Conservation (phyloP, 139 green algal species). For the Bryopsis sp. region DNA sequence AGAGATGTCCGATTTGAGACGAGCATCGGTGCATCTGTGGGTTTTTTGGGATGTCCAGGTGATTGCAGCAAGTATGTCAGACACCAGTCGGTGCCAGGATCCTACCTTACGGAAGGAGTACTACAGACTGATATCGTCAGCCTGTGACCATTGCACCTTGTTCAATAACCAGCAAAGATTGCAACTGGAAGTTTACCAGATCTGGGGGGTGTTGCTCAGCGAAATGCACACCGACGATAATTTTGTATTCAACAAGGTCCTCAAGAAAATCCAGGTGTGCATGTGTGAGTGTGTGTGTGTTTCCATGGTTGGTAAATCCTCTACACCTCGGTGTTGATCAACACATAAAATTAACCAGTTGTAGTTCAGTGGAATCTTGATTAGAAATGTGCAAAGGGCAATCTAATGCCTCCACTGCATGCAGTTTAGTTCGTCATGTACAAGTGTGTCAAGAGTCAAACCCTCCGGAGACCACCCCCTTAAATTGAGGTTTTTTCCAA, state of each 20-base stretch:
- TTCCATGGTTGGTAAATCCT: too few species aligned
- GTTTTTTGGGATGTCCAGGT: too few species aligned
- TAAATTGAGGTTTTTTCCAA: not conserved
- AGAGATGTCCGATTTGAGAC: too few species aligned
- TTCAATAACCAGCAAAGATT: constrained; percentile 31
- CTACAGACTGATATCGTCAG: constrained; percentile 33
- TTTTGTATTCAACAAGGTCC: constrained; percentile 57
- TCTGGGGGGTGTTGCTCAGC: constrained; percentile 39
- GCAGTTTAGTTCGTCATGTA: not conserved
- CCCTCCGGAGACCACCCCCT: not conserved
- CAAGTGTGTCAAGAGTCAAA: not conserved
- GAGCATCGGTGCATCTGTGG: too few species aligned
- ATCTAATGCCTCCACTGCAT: not conserved
- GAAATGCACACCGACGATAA: constrained; percentile 55
- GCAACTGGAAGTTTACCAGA: constrained; percentile 49
- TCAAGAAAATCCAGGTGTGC: constrained; percentile 32
- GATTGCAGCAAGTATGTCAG: not conserved
- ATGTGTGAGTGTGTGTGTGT: too few species aligned
- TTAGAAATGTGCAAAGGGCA: not conserved
- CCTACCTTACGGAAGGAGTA: constrained; percentile 31
- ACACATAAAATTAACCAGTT: not conserved
- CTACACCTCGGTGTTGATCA: not conserved
- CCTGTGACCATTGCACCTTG: constrained; percentile 26
- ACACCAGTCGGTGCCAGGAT: constrained; percentile 11
- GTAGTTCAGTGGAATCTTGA: not conserved